Percentiles rank a stretch among this genome's conserved stretches.
phyloP scores from a whole-genome alignment of 108 stramenopile genomes.

The Cyclotella baltica region DNA sequence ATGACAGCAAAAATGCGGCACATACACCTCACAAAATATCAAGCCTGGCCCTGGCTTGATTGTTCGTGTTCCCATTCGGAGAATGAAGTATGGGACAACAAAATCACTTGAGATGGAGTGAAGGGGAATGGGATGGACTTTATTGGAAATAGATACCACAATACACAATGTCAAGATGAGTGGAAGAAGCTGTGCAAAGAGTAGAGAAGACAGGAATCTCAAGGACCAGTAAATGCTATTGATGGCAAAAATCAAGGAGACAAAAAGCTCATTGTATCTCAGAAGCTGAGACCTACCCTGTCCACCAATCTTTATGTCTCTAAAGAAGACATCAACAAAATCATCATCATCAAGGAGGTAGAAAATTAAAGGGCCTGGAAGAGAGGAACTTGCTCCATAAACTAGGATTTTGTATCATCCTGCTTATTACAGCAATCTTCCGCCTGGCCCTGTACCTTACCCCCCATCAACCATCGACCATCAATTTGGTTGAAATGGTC shows the following conservation, averaged over 20 bases:
- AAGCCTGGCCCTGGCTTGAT: no score
- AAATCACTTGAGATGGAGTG: no score
- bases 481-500: neutral
- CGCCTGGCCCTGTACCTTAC: neutral
- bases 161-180: neutral
- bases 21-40: no score
- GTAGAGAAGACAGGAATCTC: no score
- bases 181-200: no score
- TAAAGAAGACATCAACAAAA: constrained; percentile 11
- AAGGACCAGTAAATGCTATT: neutral
- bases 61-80: no score
- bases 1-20: no score
- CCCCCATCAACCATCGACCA: no score
- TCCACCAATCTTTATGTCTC: neutral
- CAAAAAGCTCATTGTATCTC: neutral
- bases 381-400: neutral
- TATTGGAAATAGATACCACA: neutral
- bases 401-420: neutral
- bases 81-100: no score
- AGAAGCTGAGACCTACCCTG: neutral
- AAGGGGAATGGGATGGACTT: no score
- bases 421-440: neutral
- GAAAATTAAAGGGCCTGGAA: constrained; percentile 19
- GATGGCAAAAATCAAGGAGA: neutral
- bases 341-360: neutral